Conservation (phyloP, 2,329 filamentous ascomycete species). For the Beauveria caledonica region DNA sequence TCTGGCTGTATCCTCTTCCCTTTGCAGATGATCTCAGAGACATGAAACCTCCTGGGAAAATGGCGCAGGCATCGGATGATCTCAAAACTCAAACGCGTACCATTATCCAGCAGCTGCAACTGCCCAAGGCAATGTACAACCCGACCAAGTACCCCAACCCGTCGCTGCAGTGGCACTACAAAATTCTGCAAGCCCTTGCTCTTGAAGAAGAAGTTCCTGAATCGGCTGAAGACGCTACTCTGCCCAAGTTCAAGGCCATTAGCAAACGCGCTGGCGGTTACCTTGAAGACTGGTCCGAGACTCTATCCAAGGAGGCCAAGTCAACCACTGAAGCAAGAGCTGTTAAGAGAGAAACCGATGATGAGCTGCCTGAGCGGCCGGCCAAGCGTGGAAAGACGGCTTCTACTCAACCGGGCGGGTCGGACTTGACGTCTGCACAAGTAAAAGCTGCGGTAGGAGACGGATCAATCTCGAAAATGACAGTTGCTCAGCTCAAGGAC, state of each 20-base stretch:
- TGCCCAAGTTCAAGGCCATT: constrained; percentile 80
- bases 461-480: constrained; percentile 44
- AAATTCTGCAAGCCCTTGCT: constrained; percentile 82
- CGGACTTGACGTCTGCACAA: constrained; percentile 35
- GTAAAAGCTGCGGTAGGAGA: constrained; percentile 37
- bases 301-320: constrained; percentile 50
- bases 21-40: constrained; percentile 83
- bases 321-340: constrained; percentile 30
- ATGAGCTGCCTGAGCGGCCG: constrained; percentile 34
- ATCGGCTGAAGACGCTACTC: constrained; percentile 64
- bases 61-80: constrained; percentile 53
- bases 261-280: constrained; percentile 78
- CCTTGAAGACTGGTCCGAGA: constrained; percentile 66
- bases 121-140: constrained; percentile 79
- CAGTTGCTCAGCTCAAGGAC: constrained; percentile 44
- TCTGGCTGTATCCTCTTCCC: constrained; percentile 84
- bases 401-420: constrained; percentile 25
- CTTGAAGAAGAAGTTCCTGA: constrained; percentile 85
- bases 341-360: constrained; percentile 45
- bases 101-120: constrained; percentile 76
- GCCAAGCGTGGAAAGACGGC: constrained; percentile 37
- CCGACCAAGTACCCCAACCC: constrained; percentile 87
- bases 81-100: constrained; percentile 75
- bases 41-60: constrained; percentile 52
- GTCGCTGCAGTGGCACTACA: constrained; percentile 93